phyloP scores from a whole-genome alignment of 371 early-diverging fungal genomes.

The Actinomortierella ambigua region DNA sequence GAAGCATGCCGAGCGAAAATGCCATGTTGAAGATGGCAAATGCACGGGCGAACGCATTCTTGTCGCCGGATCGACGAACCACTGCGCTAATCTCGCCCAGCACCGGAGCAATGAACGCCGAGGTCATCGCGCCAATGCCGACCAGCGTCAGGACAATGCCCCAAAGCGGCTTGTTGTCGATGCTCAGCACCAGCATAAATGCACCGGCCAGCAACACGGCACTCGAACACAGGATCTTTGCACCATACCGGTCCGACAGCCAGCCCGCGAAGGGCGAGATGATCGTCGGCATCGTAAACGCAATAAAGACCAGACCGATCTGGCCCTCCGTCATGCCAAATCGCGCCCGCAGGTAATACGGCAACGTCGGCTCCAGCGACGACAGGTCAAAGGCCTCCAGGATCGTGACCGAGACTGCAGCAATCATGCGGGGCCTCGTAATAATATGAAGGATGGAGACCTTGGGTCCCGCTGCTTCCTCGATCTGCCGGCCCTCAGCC shows the following conservation, averaged over 20 bases:
- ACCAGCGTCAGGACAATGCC: constrained; percentile 50
- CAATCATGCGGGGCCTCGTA: constrained; percentile 37
- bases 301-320: constrained; percentile 60
- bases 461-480: constrained; percentile 4
- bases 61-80: constrained; percentile 48
- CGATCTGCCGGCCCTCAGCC: constrained; percentile 20
- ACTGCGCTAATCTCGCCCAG: constrained; percentile 54
- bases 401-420: constrained; percentile 37
- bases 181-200: constrained; percentile 51
- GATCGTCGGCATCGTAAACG: constrained; percentile 56
- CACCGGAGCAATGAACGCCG: constrained; percentile 50
- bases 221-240: constrained; percentile 52
- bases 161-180: constrained; percentile 45
- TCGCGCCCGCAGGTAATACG: constrained; percentile 58
- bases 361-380: constrained; percentile 58
- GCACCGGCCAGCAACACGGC: constrained; percentile 47
- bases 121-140: constrained; percentile 51
- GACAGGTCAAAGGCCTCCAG: constrained; percentile 41
- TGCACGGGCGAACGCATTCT: constrained; percentile 50
- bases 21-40: constrained; percentile 60
- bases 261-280: constrained; percentile 52
- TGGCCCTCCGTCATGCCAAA: constrained; percentile 59
- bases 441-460: constrained; percentile 30
- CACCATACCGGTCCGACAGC: constrained; percentile 52
- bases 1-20: constrained; percentile 51